Base-by-base conservation (phyloP, 2,329 filamentous ascomycete genomes). In the Anthostomella pinea region DNA sequence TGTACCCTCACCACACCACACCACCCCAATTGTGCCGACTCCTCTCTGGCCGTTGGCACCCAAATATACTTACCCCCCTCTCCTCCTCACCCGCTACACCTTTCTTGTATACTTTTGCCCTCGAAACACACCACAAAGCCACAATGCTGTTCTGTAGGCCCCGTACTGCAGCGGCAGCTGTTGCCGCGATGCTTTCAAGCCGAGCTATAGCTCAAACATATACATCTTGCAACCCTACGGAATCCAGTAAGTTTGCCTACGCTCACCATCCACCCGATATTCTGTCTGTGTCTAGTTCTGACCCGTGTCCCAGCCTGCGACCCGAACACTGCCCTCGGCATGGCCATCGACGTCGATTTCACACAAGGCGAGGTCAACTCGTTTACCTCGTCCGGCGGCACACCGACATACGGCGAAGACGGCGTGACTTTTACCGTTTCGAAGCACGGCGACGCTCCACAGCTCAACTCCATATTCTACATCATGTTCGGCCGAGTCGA, bases 401-500 rank as follows among this genome's bases (percentile, higher is more conserved):
- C 70, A 13, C 81, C 87, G 3, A 80, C 79, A 2, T 97, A 95
- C 67, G 77, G 73, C 59, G 70, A 72, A 8, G 77, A 90, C 58
- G 93, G 93, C 41, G 90, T 77, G 17, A 78, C 77, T 11, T 94
- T 98, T 61, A 89, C 87, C 17, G 83, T 98, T 34, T 66, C 79
- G 34, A 69, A 81, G 56, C 73, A 81, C 33, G 90, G 91, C 39
- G 87, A 98, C 58, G 79, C 88, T 3, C 93, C 93, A 0, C 85
- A 91, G 61, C 78, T 98, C 43, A 76, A 77, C 48, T 95, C 89
- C 43, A 79, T 93, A 55, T 97, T 95, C 78, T 97, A 96, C 73
- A 95, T 98, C 69, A 97, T 98, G 93, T 98, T 96, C 62, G 93
- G 93, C 50, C 85, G 83, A 46, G 86, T 96, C 57, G 85, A 95